Percentiles rank a stretch among this genome's conserved stretches.
phyloP scores from a whole-genome alignment of 768 basidiomycete genomes.

The Lentinus tigrinus region DNA sequence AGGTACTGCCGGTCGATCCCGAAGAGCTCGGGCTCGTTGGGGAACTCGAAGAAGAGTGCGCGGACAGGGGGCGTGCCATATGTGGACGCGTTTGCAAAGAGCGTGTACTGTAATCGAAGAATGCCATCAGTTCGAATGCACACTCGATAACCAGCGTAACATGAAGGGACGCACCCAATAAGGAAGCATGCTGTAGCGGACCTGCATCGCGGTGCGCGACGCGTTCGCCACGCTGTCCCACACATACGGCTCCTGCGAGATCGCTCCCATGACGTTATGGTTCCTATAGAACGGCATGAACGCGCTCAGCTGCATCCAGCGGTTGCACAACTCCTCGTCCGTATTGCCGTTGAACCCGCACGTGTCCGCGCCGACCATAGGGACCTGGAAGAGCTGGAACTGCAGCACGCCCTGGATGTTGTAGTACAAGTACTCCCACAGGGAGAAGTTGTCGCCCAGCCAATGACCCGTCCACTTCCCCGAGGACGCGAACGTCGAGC shows the following conservation, averaged over 20 bases:
- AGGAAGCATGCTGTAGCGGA: constrained; percentile 69
- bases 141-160: no score
- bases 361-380: constrained; percentile 80
- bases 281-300: constrained; percentile 83
- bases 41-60: constrained; percentile 79
- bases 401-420: constrained; percentile 78
- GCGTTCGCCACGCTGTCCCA: constrained; percentile 81
- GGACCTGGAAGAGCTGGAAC: constrained; percentile 82
- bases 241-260: constrained; percentile 73
- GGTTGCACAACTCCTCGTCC: constrained; percentile 77
- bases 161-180: constrained; percentile 60
- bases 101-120: constrained; percentile 51
- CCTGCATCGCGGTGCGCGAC: constrained; percentile 63
- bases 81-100: constrained; percentile 67
- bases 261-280: constrained; percentile 63
- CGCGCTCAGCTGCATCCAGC: constrained; percentile 83
- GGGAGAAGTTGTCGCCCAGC: constrained; percentile 77
- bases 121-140: neutral
- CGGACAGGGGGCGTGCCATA: constrained; percentile 68
- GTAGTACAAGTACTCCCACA: constrained; percentile 69
- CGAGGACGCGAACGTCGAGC: constrained; percentile 68
- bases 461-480: constrained; percentile 77
- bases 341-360: constrained; percentile 70
- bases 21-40: constrained; percentile 63
- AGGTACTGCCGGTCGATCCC: constrained; percentile 67